These are phyloP conservation scores for Dictyostelium purpureum DNA, from an alignment of 78 protist species.

Conservation along the genomic window DNA sequence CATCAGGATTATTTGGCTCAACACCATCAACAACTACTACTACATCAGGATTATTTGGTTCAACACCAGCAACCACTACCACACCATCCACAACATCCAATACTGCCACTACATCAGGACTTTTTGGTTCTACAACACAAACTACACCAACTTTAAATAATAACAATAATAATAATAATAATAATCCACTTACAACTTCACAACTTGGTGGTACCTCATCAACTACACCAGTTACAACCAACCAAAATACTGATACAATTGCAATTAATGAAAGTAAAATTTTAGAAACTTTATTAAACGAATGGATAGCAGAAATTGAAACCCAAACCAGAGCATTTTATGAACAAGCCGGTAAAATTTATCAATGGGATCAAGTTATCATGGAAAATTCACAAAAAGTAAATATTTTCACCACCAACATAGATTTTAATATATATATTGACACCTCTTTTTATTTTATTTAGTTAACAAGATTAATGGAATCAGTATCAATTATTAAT, in stretches of 20 bases:
- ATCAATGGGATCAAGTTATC: slow-evolving; percentile 49
- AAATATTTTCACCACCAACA: neutral
- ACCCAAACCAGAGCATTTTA: slow-evolving; percentile 66
- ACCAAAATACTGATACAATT: neutral
- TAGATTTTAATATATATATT: neutral
- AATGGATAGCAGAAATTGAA: slow-evolving; percentile 66
- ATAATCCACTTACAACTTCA: slow-evolving; percentile 18
- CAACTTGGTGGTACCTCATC: neutral
- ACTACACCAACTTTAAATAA: neutral
- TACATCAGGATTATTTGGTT: neutral
- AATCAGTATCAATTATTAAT: slow-evolving; percentile 16
- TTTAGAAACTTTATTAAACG: slow-evolving; percentile 36
- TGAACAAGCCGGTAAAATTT: slow-evolving; percentile 56
- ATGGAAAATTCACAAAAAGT: slow-evolving; percentile 78
- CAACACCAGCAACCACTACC: neutral
- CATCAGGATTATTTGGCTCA: neutral
- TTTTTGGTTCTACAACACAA: no score
- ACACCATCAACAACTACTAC: slow-evolving; percentile 21
- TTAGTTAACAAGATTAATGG: slow-evolving; percentile 55
- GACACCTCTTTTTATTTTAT: neutral
- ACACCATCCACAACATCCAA: neutral
- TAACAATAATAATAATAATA: no score
- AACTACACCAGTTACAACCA: neutral
- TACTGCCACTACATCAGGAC: neutral
- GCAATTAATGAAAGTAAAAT: slow-evolving; percentile 66